phyloP scores from a whole-genome alignment of 2,329 filamentous ascomycete genomes.

The Fusarium tanahbumbuense region DNA sequence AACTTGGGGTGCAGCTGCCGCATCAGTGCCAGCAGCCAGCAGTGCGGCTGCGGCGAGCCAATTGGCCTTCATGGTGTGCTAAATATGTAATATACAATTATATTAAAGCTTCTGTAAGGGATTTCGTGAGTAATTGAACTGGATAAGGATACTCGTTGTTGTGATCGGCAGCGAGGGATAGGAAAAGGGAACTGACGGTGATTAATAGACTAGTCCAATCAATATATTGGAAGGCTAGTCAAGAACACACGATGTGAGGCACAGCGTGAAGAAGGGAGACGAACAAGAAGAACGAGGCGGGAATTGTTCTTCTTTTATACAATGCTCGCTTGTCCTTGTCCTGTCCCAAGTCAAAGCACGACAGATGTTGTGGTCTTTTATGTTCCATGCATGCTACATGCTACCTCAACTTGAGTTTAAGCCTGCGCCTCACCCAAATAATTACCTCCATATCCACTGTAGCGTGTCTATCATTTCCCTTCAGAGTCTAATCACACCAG shows the following conservation, averaged over 20 bases:
- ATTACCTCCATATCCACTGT: background rate
- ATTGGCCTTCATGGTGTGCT: conserved; percentile 51
- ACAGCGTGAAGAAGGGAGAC: background rate
- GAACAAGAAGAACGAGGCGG: background rate
- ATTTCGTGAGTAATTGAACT: background rate
- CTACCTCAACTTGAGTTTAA: background rate
- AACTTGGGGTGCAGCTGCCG: conserved; percentile 26
- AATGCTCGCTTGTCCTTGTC: conserved; percentile 4
- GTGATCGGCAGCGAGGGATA: background rate
- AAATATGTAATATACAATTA: background rate
- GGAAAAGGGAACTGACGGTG: conserved; percentile 4
- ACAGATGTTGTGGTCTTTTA: conserved; percentile 14
- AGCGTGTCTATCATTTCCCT: conserved; percentile 23
- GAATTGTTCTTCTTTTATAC: conserved; percentile 13
- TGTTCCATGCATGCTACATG: conserved; percentile 7
- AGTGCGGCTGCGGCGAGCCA: conserved; percentile 49
- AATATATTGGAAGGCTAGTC: conserved; percentile 20
- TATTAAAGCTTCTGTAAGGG: background rate
- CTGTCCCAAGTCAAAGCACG: conserved; percentile 5
- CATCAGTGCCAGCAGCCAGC: conserved; percentile 48
- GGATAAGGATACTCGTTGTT: background rate
- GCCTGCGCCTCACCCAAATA: conserved; percentile 1
- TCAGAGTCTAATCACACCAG: background rate
- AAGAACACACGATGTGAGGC: conserved; percentile 7
- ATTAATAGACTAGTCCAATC: conserved; percentile 22